These are phyloP conservation scores for Saposhnikovia divaricata DNA, from an alignment of 129 eudicot species.

Conservation along the genomic window DNA sequence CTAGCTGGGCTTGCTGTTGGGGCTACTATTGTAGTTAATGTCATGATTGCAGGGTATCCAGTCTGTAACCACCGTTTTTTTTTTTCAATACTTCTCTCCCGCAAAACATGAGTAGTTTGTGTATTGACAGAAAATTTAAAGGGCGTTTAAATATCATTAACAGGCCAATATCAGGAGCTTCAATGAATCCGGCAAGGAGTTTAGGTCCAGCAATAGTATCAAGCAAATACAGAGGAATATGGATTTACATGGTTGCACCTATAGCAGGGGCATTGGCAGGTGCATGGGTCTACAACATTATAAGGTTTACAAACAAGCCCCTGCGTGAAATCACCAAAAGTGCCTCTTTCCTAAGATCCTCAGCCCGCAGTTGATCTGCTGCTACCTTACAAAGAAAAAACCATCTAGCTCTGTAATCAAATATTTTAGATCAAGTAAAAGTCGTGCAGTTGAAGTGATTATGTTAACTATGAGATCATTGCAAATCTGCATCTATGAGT, in stretches of 20 bases:
- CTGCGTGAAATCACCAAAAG: slow-evolving; percentile 61
- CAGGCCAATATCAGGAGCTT: slow-evolving; percentile 97
- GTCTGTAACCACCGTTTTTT: background rate
- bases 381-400: background rate
- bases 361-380: background rate
- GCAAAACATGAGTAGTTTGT: background rate
- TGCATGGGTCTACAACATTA: slow-evolving; percentile 69
- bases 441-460: too few species aligned
- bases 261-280: slow-evolving; percentile 65
- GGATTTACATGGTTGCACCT: slow-evolving; percentile 75
- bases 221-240: slow-evolving; percentile 42
- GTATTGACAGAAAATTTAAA: background rate
- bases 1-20: slow-evolving; percentile 92
- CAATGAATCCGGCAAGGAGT: slow-evolving; percentile 95
- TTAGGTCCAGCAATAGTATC: slow-evolving; percentile 82
- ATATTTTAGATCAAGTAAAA: too few species aligned
- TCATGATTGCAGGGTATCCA: slow-evolving; percentile 80
- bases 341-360: slow-evolving; percentile 44
- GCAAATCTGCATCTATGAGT: too few species aligned
- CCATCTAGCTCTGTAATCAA: too few species aligned
- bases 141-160: background rate
- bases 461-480: too few species aligned
- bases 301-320: slow-evolving; percentile 74
- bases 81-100: background rate
- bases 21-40: slow-evolving; percentile 65